Evolutionary conservation across 2,329 filamentous ascomycete genomes (phyloP), one percentile per base, ranked within the genome.

Genomic region (Venturia pyrina): DNA sequence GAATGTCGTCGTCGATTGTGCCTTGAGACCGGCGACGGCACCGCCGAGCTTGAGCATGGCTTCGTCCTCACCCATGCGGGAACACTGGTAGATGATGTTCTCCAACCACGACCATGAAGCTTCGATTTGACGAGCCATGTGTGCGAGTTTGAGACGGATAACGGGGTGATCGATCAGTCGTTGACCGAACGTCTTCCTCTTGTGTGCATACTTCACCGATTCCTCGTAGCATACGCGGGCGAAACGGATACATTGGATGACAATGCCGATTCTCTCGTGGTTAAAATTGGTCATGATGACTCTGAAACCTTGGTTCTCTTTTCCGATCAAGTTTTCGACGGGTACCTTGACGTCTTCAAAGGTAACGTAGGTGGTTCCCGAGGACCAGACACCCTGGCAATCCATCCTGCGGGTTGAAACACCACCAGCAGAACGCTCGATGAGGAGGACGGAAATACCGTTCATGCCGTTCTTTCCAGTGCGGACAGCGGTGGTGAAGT

Each of bases 231-330:
- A 97, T 70, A 98, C 93, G 70, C 95, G 92, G 56, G 90, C 88
- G 85, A 99, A 98, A 73, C 95, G 92, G 70, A 97, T 78, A 73
- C 88, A 96, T 80, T 99, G 95, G 81, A 98, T 98, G 80, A 98
- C 93, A 78, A 99, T 98, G 69, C 95, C 95, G 72, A 99, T 93
- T 69, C 95, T 91, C 81, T 99, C 95, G 83, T 98, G 95, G 85
- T 98, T 98, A 83, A 97, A 97, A 84, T 97, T 97, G 76, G 91
- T 97, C 93, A 98, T 98, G 83, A 99, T 93, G 75, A 96, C 92
- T 17, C 57, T 91, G 86, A 99, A 99, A 48, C 95, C 95, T 77
- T 96, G 89, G 83, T 99, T 96, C 81, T 96, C 89, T 83, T 97
- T 98, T 79, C 95, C 95, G 68, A 99, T 88, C 72, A 99, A 78